A percentile compares a stretch with the other conserved stretches of the same genome.
Evolutionary conservation across 2,329 filamentous ascomycete species (phyloP).

Genomic region (Acrodontium crateriforme): DNA sequence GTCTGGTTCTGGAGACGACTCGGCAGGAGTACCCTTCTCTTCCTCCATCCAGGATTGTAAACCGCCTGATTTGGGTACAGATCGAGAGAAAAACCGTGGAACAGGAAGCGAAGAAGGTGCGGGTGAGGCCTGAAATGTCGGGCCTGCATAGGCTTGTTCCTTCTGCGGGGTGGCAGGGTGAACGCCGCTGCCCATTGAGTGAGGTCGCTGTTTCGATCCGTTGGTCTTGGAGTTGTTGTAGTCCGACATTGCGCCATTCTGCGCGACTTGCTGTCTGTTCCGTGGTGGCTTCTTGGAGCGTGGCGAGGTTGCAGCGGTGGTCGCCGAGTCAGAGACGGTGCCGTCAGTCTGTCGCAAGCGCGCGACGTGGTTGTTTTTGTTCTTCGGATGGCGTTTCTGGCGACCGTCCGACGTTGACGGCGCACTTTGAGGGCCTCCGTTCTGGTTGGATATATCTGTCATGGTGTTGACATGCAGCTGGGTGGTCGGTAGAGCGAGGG

Average conservation of each 20-base stretch:
- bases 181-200: conserved; percentile 30
- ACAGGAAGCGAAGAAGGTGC: conserved; percentile 81
- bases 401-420: conserved; percentile 10
- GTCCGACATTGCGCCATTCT: conserved; percentile 6
- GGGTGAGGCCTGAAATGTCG: conserved; percentile 89
- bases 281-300: conserved; percentile 10
- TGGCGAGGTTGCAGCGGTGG: conserved; percentile 10
- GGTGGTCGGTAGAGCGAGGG: no score
- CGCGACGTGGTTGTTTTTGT: conserved; percentile 10
- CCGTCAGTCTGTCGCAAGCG: conserved; percentile 8
- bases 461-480: no score
- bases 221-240: conserved; percentile 11
- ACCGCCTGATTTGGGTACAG: conserved; percentile 30
- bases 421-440: conserved; percentile 6
- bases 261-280: conserved; percentile 11
- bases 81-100: conserved; percentile 73
- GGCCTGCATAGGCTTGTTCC: conserved; percentile 62
- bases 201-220: conserved; percentile 20
- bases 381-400: conserved; percentile 19
- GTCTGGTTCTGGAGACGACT: conserved; percentile 37
- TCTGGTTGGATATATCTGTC: no score
- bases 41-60: conserved; percentile 32
- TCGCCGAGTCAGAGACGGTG: conserved; percentile 15
- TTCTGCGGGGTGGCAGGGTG: conserved; percentile 31
- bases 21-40: conserved; percentile 32